Evolutionary conservation across 345 rosid species (phyloP), one percentile per base, ranked within the genome.

Genomic region (Abelmoschus esculentus): DNA sequence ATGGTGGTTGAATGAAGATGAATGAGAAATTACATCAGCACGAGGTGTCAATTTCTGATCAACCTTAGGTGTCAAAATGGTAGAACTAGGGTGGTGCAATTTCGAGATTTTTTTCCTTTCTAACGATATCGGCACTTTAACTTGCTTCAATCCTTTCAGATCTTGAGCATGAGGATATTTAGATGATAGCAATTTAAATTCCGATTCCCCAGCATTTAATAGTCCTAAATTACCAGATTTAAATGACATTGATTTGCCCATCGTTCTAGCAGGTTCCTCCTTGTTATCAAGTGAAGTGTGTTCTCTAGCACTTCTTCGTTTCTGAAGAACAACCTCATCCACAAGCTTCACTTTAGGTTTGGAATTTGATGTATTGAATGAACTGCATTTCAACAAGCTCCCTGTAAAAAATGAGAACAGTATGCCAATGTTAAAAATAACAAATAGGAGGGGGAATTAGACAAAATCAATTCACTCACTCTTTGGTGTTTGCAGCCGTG

Each of bases 181-280:
- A 36, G 96, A 74, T 13, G 89, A 63, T 71, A 78, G 74, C 79
- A 74, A 60, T 81, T 83, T 88, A 73, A 79, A 78, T 76, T 84
- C 88, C 46, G 92, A 80, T 71, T 86, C 96, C 28, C 69, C 74
- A 66, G 85, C 74, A 80, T 72, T 76, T 73, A 84, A 65, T 67
- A 77, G 83, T 17, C 86, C 86, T 19, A 79, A 57, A 65, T 77
- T 87, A 72, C 82, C 52, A 12, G 79, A 78, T 80, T 85, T 89
- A 74, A 89, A 90, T 74, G 98, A 86, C 83, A 83, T 78, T 0
- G 92, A 86, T 78, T 87, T 96, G 77, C 85, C 80, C 66, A 90
- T 72, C 72, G 74, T 71, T 81, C 86, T 85, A 73, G 66, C 11
- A 71, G 77, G 36, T 42, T 85, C 89, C 46, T 86, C 96, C 81